A percentile compares a stretch with the other conserved stretches of the same genome.
Evolutionary conservation across 2,329 filamentous ascomycete genomes (phyloP).

Genomic region (Neofusicoccum cordaticola): DNA sequence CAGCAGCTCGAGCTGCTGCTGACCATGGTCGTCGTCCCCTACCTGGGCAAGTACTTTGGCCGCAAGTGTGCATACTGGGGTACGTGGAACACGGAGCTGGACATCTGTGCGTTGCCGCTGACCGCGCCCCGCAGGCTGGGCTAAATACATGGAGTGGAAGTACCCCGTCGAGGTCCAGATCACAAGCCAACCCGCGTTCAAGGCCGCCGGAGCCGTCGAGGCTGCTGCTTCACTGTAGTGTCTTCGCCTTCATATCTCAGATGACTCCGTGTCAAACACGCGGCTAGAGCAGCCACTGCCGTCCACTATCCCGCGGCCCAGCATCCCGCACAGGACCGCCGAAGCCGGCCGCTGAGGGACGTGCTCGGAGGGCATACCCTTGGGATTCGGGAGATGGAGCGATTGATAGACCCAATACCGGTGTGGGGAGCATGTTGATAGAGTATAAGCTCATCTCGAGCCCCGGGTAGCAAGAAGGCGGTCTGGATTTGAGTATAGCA

Average conservation of each 20-base stretch:
- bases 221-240: conserved; percentile 44
- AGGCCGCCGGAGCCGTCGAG: conserved; percentile 45
- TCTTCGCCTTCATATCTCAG: neutral
- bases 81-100: conserved; percentile 48
- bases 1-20: conserved; percentile 90
- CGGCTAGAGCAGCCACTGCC: neutral
- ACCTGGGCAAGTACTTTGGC: conserved; percentile 90
- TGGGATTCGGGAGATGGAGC: neutral
- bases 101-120: conserved; percentile 20
- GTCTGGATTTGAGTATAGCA: neutral
- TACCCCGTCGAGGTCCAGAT: conserved; percentile 73
- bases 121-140: conserved; percentile 67
- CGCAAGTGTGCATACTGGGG: conserved; percentile 96
- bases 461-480: neutral
- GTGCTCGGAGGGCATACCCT: neutral
- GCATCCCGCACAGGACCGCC: neutral
- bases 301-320: neutral
- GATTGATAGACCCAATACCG: neutral
- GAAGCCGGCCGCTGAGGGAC: neutral
- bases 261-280: neutral
- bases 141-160: conserved; percentile 90
- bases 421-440: conserved; percentile 1
- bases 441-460: neutral
- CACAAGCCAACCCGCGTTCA: conserved; percentile 47
- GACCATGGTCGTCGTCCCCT: conserved; percentile 92